These are phyloP conservation scores for Backusella tuberculispora DNA, from an alignment of 192 early-diverging fungal genomes.

Conservation along the genomic window DNA sequence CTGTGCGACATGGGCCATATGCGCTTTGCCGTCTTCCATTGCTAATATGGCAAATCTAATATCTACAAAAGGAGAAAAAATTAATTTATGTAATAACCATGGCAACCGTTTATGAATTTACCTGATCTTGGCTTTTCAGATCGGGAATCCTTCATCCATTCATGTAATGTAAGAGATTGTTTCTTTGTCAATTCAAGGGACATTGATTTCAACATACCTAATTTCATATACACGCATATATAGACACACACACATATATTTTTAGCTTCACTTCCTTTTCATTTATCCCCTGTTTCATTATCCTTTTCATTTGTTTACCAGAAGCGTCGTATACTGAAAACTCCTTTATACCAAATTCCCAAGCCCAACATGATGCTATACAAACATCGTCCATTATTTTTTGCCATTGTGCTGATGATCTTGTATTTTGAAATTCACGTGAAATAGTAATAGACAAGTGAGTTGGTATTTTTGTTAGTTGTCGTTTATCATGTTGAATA, in stretches of 20 bases:
- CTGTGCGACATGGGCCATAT: constrained; percentile 17
- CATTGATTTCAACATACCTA: constrained; percentile 29
- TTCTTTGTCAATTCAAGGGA: constrained; percentile 25
- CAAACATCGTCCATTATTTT: constrained; percentile 27
- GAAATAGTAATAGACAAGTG: constrained; percentile 32
- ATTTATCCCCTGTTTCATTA: not conserved
- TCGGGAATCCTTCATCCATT: constrained; percentile 21
- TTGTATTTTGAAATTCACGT: constrained; percentile 23
- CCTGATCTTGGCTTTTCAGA: not conserved
- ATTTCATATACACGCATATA: not conserved
- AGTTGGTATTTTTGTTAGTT: constrained; percentile 31
- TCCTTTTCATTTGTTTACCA: constrained; percentile 11
- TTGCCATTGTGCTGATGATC: constrained; percentile 27
- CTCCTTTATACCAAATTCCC: constrained; percentile 35
- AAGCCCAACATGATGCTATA: constrained; percentile 31
- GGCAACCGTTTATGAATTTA: not conserved
- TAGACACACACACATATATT: not conserved
- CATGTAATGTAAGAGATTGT: constrained; percentile 26
- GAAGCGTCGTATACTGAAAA: constrained; percentile 34
- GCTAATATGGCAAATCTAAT: constrained; percentile 23
- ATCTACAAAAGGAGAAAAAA: constrained; percentile 7
- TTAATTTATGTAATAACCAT: not conserved
- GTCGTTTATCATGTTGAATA: constrained; percentile 21
- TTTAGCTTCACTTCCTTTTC: not conserved
- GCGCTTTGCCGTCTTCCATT: constrained; percentile 11